Percentiles rank a stretch among this genome's conserved stretches.
Conservation (phyloP, 2,329 filamentous ascomycete genomes). For the Endothia cerciana region DNA sequence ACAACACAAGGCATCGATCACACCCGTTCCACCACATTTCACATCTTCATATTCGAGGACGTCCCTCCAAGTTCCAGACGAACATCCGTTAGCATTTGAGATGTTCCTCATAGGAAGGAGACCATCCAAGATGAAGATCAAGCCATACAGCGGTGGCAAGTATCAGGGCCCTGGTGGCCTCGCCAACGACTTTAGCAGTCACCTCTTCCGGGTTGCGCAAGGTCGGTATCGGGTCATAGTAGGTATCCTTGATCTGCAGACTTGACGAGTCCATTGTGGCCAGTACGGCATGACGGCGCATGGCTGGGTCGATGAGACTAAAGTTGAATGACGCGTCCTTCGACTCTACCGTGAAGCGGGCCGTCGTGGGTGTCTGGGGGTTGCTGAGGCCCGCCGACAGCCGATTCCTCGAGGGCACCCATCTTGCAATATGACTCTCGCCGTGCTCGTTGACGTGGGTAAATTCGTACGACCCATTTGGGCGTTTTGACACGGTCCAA, state of each 20-base stretch:
- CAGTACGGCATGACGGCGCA: slow-evolving; percentile 22
- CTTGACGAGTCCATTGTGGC: slow-evolving; percentile 13
- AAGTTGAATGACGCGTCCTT: slow-evolving; percentile 15
- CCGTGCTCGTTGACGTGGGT: slow-evolving; percentile 8
- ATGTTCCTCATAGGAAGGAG: slow-evolving; percentile 11
- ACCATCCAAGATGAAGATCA: slow-evolving; percentile 23
- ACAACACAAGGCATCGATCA: background rate
- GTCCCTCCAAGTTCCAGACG: background rate
- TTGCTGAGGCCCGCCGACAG: background rate
- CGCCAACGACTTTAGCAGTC: slow-evolving; percentile 7
- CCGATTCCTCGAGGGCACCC: slow-evolving; percentile 16
- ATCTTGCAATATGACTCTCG: background rate
- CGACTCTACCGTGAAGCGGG: background rate
- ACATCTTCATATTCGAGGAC: background rate
- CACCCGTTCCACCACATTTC: background rate
- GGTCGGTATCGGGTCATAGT: slow-evolving; percentile 11
- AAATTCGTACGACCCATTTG: slow-evolving; percentile 20
- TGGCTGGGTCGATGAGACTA: slow-evolving; percentile 16
- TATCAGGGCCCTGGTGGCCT: slow-evolving; percentile 14
- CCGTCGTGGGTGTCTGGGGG: background rate
- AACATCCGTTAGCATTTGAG: background rate
- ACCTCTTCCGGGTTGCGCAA: background rate
- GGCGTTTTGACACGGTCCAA: slow-evolving; percentile 10
- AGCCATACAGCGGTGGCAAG: slow-evolving; percentile 21
- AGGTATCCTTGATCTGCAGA: slow-evolving; percentile 23